A percentile compares a stretch with the other conserved stretches of the same genome.
Conservation (phyloP, 1,139 yeast species). For the Suhomyces choctaworum region DNA sequence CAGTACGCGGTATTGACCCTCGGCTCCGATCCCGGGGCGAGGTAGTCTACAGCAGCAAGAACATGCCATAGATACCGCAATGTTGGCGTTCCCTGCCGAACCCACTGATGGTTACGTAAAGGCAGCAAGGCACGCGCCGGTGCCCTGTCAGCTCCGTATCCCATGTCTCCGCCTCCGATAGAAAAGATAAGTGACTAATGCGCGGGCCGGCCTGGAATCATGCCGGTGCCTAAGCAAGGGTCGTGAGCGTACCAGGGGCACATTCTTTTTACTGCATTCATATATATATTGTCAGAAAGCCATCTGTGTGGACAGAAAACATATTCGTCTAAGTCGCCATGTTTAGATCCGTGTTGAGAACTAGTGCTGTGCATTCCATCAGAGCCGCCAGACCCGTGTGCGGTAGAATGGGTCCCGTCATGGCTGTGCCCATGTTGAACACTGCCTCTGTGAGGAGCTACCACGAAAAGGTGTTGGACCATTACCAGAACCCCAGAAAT, state of each 20-base stretch:
- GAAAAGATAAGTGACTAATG: constrained; percentile 5
- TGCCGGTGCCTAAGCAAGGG: background rate
- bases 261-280: constrained; percentile 1
- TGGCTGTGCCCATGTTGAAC: constrained; percentile 2
- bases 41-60: no score
- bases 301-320: no score
- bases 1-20: no score
- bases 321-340: no score
- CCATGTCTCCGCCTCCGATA: no score
- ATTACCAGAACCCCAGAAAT: constrained; percentile 93
- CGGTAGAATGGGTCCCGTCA: constrained; percentile 10
- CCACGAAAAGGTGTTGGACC: constrained; percentile 82
- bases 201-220: constrained; percentile 1
- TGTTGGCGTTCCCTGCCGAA: no score
- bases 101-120: no score
- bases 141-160: no score
- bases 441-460: constrained; percentile 35
- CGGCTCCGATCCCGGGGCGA: no score
- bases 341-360: constrained; percentile 11
- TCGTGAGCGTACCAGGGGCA: constrained; percentile 1
- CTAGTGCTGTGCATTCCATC: constrained; percentile 10
- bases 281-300: no score
- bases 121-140: no score
- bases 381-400: constrained; percentile 14
- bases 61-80: no score